A percentile compares a stretch with the other conserved stretches of the same genome.
These are phyloP conservation scores for Penicillium sp. DNA, from an alignment of 2,329 filamentous ascomycete species.

Conservation along the genomic window DNA sequence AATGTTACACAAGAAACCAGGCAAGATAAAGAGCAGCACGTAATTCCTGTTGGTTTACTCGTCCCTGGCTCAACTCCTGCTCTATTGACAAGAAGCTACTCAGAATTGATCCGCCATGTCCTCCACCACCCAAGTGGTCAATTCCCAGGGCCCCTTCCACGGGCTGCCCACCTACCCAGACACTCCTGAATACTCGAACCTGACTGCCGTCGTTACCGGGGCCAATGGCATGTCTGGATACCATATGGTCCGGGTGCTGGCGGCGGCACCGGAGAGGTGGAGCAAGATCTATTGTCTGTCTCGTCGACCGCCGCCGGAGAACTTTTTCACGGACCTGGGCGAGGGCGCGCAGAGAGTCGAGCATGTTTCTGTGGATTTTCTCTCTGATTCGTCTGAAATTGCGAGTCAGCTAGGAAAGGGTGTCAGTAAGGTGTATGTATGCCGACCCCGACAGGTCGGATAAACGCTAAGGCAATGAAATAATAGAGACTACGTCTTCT, in stretches of 20 bases:
- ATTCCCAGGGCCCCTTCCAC: neutral
- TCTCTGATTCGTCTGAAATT: neutral
- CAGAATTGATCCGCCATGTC: neutral
- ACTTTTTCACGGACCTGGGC: conserved; percentile 6
- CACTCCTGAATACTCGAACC: neutral
- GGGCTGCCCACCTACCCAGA: neutral
- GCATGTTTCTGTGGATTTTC: conserved; percentile 1
- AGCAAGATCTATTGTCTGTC: conserved; percentile 10
- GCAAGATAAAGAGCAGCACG: neutral
- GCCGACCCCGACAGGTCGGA: too few relatives aligned
- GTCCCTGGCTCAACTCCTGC: too few relatives aligned
- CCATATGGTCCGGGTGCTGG: conserved; percentile 2
- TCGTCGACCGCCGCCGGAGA: neutral
- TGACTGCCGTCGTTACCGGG: neutral
- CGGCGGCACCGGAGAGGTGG: conserved; percentile 6
- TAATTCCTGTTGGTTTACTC: neutral
- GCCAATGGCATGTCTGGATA: conserved; percentile 11
- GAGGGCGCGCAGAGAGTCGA: neutral
- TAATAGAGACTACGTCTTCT: conserved; percentile 5
- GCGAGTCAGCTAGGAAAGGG: neutral
- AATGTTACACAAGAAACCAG: neutral
- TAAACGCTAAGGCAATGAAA: neutral
- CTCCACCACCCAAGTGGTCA: neutral
- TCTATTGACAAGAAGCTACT: neutral
- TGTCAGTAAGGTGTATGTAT: conserved; percentile 1